Percentiles rank a stretch among this genome's conserved stretches.
These are phyloP conservation scores for Boletus sp. DNA, from an alignment of 1,284 basidiomycete genomes.

Conservation along the genomic window DNA sequence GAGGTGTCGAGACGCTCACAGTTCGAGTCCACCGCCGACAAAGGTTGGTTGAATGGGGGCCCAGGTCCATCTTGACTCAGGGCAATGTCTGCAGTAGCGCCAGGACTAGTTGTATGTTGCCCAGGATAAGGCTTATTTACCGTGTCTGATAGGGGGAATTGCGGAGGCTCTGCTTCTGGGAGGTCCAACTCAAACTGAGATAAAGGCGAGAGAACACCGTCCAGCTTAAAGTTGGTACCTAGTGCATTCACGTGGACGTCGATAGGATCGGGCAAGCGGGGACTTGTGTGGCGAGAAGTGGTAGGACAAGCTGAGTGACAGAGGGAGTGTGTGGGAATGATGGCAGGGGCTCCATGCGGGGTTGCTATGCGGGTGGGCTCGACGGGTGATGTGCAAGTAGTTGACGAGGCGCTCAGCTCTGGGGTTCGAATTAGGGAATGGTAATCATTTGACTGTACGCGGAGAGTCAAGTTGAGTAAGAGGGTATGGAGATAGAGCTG, in stretches of 20 bases:
- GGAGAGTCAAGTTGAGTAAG: slow-evolving; percentile 3
- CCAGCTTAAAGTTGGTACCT: neutral
- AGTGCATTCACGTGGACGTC: neutral
- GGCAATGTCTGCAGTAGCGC: neutral
- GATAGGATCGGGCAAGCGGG: neutral
- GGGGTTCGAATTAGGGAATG: slow-evolving; percentile 6
- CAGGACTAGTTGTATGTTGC: neutral
- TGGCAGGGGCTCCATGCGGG: neutral
- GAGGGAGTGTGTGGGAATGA: neutral
- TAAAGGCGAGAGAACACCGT: slow-evolving; percentile 17
- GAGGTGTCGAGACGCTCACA: neutral
- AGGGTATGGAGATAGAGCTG: neutral
- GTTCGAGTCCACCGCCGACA: slow-evolving; percentile 1
- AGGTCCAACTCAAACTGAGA: slow-evolving; percentile 26
- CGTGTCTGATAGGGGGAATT: slow-evolving; percentile 25
- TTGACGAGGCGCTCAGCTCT: slow-evolving; percentile 15
- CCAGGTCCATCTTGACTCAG: neutral
- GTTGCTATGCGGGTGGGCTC: slow-evolving; percentile 3
- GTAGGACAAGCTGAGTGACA: neutral
- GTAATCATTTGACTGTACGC: slow-evolving; percentile 16
- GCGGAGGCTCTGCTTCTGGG: slow-evolving; percentile 16
- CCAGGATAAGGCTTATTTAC: slow-evolving; percentile 19
- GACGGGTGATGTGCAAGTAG: slow-evolving; percentile 10
- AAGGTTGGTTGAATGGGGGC: neutral
- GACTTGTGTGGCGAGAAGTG: slow-evolving; percentile 4